phyloP scores from a whole-genome alignment of 2,329 filamentous ascomycete genomes.

The Phaeosphaeriaceae sp. region DNA sequence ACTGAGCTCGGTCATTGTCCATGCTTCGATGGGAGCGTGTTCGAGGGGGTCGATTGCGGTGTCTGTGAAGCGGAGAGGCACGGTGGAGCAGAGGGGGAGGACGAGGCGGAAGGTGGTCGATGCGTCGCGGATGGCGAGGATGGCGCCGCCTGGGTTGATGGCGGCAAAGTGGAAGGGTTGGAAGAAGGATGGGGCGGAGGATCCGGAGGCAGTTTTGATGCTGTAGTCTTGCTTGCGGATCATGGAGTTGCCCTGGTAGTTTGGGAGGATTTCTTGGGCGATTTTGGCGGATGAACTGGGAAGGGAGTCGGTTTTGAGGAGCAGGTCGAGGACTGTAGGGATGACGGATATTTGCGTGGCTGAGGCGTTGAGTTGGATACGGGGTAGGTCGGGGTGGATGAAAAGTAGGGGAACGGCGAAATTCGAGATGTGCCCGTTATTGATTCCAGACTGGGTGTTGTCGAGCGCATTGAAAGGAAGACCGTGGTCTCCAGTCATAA shows the following conservation, averaged over 20 bases:
- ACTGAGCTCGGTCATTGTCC: conserved; percentile 19
- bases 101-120: conserved; percentile 17
- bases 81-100: conserved; percentile 21
- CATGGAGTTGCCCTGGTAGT: conserved; percentile 21
- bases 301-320: conserved; percentile 17
- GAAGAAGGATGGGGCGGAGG: conserved; percentile 14
- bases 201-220: conserved; percentile 8
- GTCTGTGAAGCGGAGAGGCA: conserved; percentile 21
- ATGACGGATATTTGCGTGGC: conserved; percentile 22
- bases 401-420: conserved; percentile 24
- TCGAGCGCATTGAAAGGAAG: conserved; percentile 22
- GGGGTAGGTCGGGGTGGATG: conserved; percentile 19
- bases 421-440: conserved; percentile 22
- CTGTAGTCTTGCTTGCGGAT: conserved; percentile 17
- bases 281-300: conserved; percentile 4
- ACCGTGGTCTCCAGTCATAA: conserved; percentile 24
- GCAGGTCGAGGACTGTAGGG: conserved; percentile 21
- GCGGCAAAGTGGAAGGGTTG: conserved; percentile 24
- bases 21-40: conserved; percentile 14
- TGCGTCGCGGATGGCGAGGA: conserved; percentile 23
- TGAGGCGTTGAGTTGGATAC: conserved; percentile 19
- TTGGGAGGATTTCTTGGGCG: conserved; percentile 12
- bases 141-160: conserved; percentile 22
- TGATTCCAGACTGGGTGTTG: conserved; percentile 20
- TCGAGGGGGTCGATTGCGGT: conserved; percentile 16